phyloP scores from a whole-genome alignment of 2,329 filamentous ascomycete genomes.

The Hymenoscyphus albidus region DNA sequence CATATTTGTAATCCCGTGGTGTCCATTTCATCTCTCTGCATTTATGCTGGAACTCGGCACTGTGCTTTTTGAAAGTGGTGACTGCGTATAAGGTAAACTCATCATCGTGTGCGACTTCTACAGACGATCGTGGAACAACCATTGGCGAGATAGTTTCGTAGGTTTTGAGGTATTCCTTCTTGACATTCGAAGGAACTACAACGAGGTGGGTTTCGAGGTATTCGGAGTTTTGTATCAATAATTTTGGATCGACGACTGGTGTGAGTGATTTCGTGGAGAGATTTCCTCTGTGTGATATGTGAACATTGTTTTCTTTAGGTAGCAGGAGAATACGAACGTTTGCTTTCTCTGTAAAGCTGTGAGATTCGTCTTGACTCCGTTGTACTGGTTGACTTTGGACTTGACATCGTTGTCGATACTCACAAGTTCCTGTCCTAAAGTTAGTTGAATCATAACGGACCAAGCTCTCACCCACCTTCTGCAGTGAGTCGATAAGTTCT shows the following conservation, averaged over 20 bases:
- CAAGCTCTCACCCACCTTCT: constrained; percentile 59
- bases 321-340: constrained; percentile 55
- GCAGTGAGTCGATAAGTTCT: constrained; percentile 81
- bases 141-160: constrained; percentile 88
- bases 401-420: constrained; percentile 97
- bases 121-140: constrained; percentile 87
- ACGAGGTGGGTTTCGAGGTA: constrained; percentile 95
- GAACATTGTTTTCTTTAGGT: constrained; percentile 13
- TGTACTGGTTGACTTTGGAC: constrained; percentile 91
- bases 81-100: constrained; percentile 88
- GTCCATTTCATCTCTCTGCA: constrained; percentile 92
- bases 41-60: constrained; percentile 84
- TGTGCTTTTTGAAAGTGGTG: constrained; percentile 89
- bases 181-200: constrained; percentile 73
- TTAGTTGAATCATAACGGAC: neutral
- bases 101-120: constrained; percentile 76
- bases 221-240: constrained; percentile 85
- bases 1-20: constrained; percentile 89
- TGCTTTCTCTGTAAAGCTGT: constrained; percentile 80
- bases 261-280: constrained; percentile 89
- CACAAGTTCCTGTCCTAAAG: constrained; percentile 64
- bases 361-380: constrained; percentile 80
- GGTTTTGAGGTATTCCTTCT: constrained; percentile 82
- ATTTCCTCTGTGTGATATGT: constrained; percentile 63
- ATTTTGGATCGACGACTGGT: constrained; percentile 76